Conservation (phyloP, 768 basidiomycete genomes). For the Russula abietina region DNA sequence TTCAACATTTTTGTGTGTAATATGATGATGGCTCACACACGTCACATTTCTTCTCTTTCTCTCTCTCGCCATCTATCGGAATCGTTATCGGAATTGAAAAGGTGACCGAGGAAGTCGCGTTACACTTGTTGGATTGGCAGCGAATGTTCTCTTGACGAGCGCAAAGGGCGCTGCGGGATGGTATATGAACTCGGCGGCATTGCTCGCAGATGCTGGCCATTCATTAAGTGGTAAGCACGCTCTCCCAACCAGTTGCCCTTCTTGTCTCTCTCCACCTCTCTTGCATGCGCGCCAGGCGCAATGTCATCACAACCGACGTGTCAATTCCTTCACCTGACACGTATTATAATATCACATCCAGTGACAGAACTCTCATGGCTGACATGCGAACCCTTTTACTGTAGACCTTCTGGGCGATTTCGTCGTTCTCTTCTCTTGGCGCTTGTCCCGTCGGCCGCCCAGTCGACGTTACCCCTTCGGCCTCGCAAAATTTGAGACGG, state of each 20-base stretch:
- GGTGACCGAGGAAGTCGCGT: slow-evolving; percentile 79
- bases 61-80: neutral
- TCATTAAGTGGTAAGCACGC: slow-evolving; percentile 67
- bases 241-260: neutral
- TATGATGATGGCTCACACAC: too few species aligned
- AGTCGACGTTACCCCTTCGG: slow-evolving; percentile 79
- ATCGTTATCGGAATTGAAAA: slow-evolving; percentile 30
- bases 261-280: too few species aligned
- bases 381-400: slow-evolving; percentile 2
- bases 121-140: slow-evolving; percentile 76
- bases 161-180: slow-evolving; percentile 86
- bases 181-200: slow-evolving; percentile 82
- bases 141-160: slow-evolving; percentile 76
- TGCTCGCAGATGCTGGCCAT: slow-evolving; percentile 93
- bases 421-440: slow-evolving; percentile 86
- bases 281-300: neutral
- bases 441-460: slow-evolving; percentile 74
- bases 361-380: neutral
- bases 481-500: slow-evolving; percentile 90
- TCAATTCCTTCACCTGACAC: neutral
- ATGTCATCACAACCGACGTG: neutral
- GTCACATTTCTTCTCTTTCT: neutral
- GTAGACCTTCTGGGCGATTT: slow-evolving; percentile 83
- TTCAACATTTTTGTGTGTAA: neutral
- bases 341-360: too few species aligned